Percentiles rank a stretch among this genome's conserved stretches.
Evolutionary conservation across 441 rosid species (phyloP).

Genomic region (Arabidopsis lyrata): DNA sequence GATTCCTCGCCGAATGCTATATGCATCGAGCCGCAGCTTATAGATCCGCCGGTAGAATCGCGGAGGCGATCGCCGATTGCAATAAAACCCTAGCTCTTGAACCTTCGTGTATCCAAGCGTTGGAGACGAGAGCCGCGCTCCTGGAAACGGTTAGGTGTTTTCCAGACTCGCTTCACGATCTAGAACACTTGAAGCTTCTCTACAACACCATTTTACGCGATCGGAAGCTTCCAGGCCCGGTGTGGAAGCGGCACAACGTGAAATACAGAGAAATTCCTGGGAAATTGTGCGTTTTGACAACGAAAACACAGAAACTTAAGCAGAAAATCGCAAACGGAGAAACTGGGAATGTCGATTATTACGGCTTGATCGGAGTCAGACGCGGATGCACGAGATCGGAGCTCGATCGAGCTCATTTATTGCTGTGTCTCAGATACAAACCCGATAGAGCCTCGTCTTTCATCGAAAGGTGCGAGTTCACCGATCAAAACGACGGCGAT

Average conservation of each 20-base stretch:
- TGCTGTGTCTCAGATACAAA: conserved; percentile 38
- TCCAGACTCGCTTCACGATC: conserved; percentile 44
- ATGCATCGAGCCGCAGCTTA: conserved; percentile 77
- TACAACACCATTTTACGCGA: conserved; percentile 46
- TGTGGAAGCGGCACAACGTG: conserved; percentile 43
- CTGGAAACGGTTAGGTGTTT: conserved; percentile 40
- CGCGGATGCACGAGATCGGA: conserved; percentile 44
- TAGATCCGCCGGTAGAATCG: conserved; percentile 64
- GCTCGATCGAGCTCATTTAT: conserved; percentile 41
- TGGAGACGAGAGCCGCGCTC: conserved; percentile 42
- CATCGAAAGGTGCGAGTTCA: conserved; percentile 41
- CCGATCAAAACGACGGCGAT: conserved; percentile 29
- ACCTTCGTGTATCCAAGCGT: conserved; percentile 46
- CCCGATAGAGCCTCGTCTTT: conserved; percentile 40
- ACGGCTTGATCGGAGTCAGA: conserved; percentile 41
- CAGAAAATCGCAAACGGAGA: conserved; percentile 39
- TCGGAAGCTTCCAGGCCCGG: conserved; percentile 45
- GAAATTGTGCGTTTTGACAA: conserved; percentile 34
- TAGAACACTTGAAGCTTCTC: conserved; percentile 41
- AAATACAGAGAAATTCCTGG: conserved; percentile 47
- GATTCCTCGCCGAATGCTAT: conserved; percentile 80
- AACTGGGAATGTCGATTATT: conserved; percentile 37
- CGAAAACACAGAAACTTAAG: conserved; percentile 29
- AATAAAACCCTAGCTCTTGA: conserved; percentile 49
- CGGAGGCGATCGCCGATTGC: conserved; percentile 81